phyloP scores from a whole-genome alignment of 179 eudicot species.

The Dionaea muscipula region DNA sequence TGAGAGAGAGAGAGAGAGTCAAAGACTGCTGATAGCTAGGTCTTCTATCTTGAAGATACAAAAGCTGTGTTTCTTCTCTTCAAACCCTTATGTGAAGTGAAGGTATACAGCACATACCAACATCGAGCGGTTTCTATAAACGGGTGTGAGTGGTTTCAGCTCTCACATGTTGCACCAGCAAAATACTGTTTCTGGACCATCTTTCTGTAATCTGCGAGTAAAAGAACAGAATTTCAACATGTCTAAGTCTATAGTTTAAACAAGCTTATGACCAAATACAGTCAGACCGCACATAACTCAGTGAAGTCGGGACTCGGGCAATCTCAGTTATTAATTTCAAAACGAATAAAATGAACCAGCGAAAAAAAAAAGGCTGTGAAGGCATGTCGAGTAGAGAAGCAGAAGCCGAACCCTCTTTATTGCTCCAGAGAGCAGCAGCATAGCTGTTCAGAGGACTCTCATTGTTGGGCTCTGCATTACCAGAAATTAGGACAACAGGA shows the following conservation, averaged over 20 bases:
- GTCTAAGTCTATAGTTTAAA: too few relatives aligned
- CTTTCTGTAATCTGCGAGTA: conserved; percentile 25
- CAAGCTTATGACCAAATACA: too few relatives aligned
- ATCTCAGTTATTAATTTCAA: neutral
- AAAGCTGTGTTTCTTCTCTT: too few relatives aligned
- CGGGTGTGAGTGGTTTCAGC: conserved; percentile 5
- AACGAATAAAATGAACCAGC: neutral
- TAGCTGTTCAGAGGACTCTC: conserved; percentile 29
- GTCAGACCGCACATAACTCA: neutral
- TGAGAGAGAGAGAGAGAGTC: too few relatives aligned
- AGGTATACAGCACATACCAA: neutral
- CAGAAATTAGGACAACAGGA: neutral
- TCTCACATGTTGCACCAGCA: conserved; percentile 13
- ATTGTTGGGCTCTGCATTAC: conserved; percentile 26
- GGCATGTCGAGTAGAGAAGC: neutral
- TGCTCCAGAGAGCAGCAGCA: conserved; percentile 26
- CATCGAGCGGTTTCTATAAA: neutral
- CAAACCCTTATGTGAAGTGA: neutral
- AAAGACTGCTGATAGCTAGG: too few relatives aligned
- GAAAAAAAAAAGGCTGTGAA: neutral
- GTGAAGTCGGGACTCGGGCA: neutral
- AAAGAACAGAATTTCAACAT: neutral
- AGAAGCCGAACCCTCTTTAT: conserved; percentile 19
- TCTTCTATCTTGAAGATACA: too few relatives aligned
- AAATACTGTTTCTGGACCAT: conserved; percentile 24